Evolutionary conservation across 768 basidiomycete genomes (phyloP).

Genomic region (Piloderma croceum): DNA sequence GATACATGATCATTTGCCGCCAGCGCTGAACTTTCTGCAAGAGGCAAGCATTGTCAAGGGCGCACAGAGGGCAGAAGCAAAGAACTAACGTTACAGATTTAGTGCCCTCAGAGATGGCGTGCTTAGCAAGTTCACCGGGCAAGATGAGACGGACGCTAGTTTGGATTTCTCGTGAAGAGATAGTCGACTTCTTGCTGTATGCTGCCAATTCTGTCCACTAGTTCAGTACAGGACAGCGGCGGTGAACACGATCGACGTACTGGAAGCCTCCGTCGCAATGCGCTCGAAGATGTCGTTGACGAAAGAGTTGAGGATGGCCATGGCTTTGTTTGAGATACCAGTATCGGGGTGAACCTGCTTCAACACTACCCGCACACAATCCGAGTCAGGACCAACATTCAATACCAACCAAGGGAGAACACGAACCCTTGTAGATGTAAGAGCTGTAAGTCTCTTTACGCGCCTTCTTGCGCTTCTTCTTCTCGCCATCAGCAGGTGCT

Average conservation of each 20-base stretch:
- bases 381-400: background rate
- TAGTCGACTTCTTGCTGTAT: slow-evolving; percentile 70
- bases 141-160: slow-evolving; percentile 65
- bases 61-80: no score
- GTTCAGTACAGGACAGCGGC: no score
- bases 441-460: slow-evolving; percentile 82
- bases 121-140: slow-evolving; percentile 68
- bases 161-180: slow-evolving; percentile 70
- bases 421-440: slow-evolving; percentile 77
- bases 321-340: slow-evolving; percentile 88
- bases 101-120: slow-evolving; percentile 72
- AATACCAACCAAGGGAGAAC: background rate
- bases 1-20: no score
- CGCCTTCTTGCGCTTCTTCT: slow-evolving; percentile 77
- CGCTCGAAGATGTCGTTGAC: slow-evolving; percentile 84
- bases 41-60: no score
- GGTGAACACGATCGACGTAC: no score
- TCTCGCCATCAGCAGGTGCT: slow-evolving; percentile 49
- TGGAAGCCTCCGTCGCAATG: slow-evolving; percentile 69
- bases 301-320: slow-evolving; percentile 80
- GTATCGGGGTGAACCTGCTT: slow-evolving; percentile 93
- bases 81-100: slow-evolving; percentile 63
- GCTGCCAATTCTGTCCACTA: slow-evolving; percentile 57
- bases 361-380: slow-evolving; percentile 44
- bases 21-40: no score